phyloP scores from a whole-genome alignment of 768 basidiomycete species.

The Auriscalpium microsporum region DNA sequence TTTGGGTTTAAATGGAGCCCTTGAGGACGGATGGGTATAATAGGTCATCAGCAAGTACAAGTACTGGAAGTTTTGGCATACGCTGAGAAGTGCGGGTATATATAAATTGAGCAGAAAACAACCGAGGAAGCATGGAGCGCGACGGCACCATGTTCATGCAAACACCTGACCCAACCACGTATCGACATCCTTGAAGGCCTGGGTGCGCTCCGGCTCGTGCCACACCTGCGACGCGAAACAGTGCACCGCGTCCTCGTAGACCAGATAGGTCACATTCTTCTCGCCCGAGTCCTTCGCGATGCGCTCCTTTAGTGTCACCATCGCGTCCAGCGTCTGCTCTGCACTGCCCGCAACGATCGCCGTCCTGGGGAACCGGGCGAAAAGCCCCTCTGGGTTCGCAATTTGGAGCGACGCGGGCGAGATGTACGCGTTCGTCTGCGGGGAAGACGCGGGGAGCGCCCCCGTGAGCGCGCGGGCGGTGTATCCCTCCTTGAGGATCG shows the following conservation, averaged over 20 bases:
- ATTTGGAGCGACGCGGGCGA: slow-evolving; percentile 10
- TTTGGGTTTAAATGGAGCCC: too few species aligned
- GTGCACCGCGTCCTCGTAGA: slow-evolving; percentile 23
- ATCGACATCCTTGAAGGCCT: slow-evolving; percentile 12
- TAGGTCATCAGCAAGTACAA: too few species aligned
- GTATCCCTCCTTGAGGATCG: neutral
- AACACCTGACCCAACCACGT: slow-evolving; percentile 10
- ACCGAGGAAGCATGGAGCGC: too few species aligned
- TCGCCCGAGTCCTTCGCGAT: slow-evolving; percentile 27
- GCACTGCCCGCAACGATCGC: slow-evolving; percentile 24
- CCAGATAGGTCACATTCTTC: slow-evolving; percentile 20
- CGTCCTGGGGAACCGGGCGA: slow-evolving; percentile 26
- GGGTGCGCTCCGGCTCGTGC: slow-evolving; percentile 20
- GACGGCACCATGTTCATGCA: neutral
- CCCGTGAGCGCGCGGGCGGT: slow-evolving; percentile 8
- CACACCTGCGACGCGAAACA: slow-evolving; percentile 18
- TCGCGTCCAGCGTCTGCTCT: slow-evolving; percentile 30
- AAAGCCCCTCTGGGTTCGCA: slow-evolving; percentile 7
- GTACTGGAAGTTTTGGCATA: too few species aligned
- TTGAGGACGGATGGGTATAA: too few species aligned
- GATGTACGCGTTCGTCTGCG: slow-evolving; percentile 9
- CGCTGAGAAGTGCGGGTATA: too few species aligned
- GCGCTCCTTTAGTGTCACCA: slow-evolving; percentile 18
- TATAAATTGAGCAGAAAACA: too few species aligned
- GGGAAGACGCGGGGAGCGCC: slow-evolving; percentile 5